Evolutionary conservation across 345 rosid genomes (phyloP).

Genomic region (Melaleuca alternifolia): DNA sequence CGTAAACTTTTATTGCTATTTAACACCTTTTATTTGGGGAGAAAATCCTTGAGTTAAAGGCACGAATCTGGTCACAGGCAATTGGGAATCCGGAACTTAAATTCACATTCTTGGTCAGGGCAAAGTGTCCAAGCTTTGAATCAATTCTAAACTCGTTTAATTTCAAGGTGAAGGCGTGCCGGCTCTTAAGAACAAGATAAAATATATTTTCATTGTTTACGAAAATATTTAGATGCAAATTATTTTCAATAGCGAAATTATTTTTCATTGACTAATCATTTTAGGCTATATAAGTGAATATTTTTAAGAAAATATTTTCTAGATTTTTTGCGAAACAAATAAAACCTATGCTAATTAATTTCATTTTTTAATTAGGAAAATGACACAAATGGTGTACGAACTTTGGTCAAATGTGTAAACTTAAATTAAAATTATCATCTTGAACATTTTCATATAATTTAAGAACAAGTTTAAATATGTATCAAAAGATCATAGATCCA

Average conservation of each 20-base stretch:
- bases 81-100: background rate
- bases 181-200: background rate
- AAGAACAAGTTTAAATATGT: too few species aligned
- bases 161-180: background rate
- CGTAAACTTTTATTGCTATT: background rate
- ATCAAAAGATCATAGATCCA: too few species aligned
- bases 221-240: background rate
- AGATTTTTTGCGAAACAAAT: background rate
- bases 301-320: background rate
- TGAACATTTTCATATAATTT: too few species aligned
- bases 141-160: background rate
- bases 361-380: too few species aligned
- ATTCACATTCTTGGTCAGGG: background rate
- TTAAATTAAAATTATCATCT: too few species aligned
- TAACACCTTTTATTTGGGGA: background rate
- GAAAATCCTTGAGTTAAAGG: background rate
- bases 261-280: background rate
- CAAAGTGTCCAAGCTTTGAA: background rate
- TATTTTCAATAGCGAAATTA: background rate
- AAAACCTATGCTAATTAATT: too few species aligned
- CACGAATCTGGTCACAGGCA: background rate
- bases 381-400: too few species aligned
- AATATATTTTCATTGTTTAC: background rate
- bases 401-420: too few species aligned
- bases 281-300: accelerated